Evolutionary conservation across 148 eudicot genomes (phyloP), one percentile per base, ranked within the genome.

Genomic region (Gaultheria prostrata): DNA sequence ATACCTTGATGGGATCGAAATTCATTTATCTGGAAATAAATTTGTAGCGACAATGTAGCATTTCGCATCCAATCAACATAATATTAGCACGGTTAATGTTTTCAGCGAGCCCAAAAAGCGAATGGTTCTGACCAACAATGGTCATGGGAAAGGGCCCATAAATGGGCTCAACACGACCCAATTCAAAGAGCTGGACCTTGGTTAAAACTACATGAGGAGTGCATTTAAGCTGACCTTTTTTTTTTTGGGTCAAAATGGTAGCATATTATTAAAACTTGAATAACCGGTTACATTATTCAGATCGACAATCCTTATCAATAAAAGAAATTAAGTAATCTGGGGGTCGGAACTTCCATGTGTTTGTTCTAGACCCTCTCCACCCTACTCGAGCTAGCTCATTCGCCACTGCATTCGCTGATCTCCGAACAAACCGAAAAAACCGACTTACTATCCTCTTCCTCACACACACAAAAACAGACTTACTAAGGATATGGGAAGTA

Each of bases 401-500:
- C n/a, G n/a, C n/a, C n/a, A n/a, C n/a, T n/a, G n/a, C n/a, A n/a
- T n/a, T n/a, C n/a, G n/a, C n/a, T n/a, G n/a, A n/a, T n/a, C n/a
- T n/a, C n/a, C n/a, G n/a, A n/a, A n/a, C n/a, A n/a, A n/a, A n/a
- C n/a, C n/a, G n/a, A n/a, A n/a, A n/a, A n/a, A n/a, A n/a, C n/a
- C n/a, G n/a, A n/a, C n/a, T n/a, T n/a, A n/a, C n/a, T n/a, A n/a
- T n/a, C n/a, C n/a, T n/a, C n/a, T n/a, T n/a, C n/a, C n/a, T n/a
- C n/a, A n/a, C n/a, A n/a, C n/a, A n/a, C n/a, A n/a, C n/a, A n/a
- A n/a, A n/a, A n/a, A n/a, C n/a, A n/a, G n/a, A n/a, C 86, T 84
- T 93, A 97, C 99, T 93, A 97, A n/a, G 99, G 99, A 85, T 97
- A 94, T 18, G 99, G 99, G 86, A 97, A 97, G 88, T 97, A 97